A percentile compares a stretch with the other conserved stretches of the same genome.
These are phyloP conservation scores for Fonsecaea pedrosoi DNA, from an alignment of 2,329 filamentous ascomycete species.

Conservation along the genomic window DNA sequence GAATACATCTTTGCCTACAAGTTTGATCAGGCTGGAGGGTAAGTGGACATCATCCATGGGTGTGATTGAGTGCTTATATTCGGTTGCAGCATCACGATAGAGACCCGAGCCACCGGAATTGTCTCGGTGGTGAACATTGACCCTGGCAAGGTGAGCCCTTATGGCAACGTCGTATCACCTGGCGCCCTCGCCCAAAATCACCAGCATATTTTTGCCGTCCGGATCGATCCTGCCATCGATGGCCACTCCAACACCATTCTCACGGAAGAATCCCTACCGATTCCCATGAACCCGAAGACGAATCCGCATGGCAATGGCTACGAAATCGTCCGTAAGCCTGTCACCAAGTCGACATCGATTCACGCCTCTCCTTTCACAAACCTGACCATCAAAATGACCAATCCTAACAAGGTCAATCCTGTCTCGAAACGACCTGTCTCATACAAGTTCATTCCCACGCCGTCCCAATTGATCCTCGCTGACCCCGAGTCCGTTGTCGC, in stretches of 20 bases:
- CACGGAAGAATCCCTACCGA: slow-evolving; percentile 60
- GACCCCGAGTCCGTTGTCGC: slow-evolving; percentile 53
- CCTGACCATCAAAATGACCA: slow-evolving; percentile 59
- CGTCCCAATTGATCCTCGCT: slow-evolving; percentile 57
- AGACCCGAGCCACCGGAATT: slow-evolving; percentile 70
- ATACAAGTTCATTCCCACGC: slow-evolving; percentile 57
- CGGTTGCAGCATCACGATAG: slow-evolving; percentile 56
- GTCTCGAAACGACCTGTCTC: slow-evolving; percentile 52
- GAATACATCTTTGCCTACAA: slow-evolving; percentile 71
- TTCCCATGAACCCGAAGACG: slow-evolving; percentile 57
- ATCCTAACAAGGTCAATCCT: slow-evolving; percentile 51
- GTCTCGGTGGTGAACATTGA: slow-evolving; percentile 67
- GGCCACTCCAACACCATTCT: slow-evolving; percentile 61
- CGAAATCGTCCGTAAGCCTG: slow-evolving; percentile 57
- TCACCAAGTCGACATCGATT: slow-evolving; percentile 57
- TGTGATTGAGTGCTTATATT: slow-evolving; percentile 8
- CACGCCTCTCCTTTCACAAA: slow-evolving; percentile 59
- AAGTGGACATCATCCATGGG: slow-evolving; percentile 1
- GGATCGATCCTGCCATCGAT: slow-evolving; percentile 70
- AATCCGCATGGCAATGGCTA: slow-evolving; percentile 70
- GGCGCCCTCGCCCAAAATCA: slow-evolving; percentile 72
- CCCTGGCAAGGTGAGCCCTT: slow-evolving; percentile 59
- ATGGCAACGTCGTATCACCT: slow-evolving; percentile 68
- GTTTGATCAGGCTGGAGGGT: slow-evolving; percentile 67
- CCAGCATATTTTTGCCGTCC: slow-evolving; percentile 72